Evolutionary conservation across 495 filamentous ascomycete species (phyloP).

Genomic region (Cairneyella variabilis): DNA sequence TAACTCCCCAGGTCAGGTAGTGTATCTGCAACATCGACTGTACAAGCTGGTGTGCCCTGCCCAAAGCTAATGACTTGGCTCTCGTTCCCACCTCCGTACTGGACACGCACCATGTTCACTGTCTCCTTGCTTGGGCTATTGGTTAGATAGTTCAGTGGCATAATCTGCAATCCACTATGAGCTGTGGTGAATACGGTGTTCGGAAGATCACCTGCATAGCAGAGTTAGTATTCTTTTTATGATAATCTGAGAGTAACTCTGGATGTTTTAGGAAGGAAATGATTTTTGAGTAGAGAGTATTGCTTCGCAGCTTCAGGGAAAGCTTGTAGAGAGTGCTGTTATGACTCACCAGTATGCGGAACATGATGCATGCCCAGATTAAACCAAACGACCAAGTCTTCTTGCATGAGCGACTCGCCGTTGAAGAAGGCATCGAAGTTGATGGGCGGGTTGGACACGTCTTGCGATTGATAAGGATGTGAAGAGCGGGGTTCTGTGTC

Average conservation of each 20-base stretch:
- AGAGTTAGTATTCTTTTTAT: too few species aligned
- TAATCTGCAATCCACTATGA: constrained; percentile 39
- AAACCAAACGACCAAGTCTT: constrained; percentile 45
- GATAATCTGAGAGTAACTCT: too few species aligned
- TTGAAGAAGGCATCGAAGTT: constrained; percentile 53
- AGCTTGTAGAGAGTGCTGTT: too few species aligned
- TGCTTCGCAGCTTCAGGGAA: too few species aligned
- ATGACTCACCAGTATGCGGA: constrained; percentile 47
- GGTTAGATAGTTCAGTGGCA: constrained; percentile 43
- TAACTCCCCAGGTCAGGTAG: constrained; percentile 32
- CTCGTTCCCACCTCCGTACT: constrained; percentile 34
- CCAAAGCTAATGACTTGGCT: constrained; percentile 37
- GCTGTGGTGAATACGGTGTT: constrained; percentile 48
- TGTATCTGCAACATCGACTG: constrained; percentile 23
- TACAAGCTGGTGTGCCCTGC: constrained; percentile 27
- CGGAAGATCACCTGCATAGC: constrained; percentile 52
- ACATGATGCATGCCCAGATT: constrained; percentile 60
- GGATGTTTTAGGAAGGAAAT: too few species aligned
- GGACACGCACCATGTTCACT: constrained; percentile 38
- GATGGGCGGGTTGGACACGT: constrained; percentile 43
- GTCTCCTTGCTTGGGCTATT: constrained; percentile 20
- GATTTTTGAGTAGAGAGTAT: too few species aligned
- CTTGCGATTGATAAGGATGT: constrained; percentile 43
- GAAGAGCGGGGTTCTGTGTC: constrained; percentile 49
- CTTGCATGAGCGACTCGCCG: constrained; percentile 45